These are phyloP conservation scores for Phytophthora melonis DNA, from an alignment of 352 stramenopile species.

Conservation along the genomic window DNA sequence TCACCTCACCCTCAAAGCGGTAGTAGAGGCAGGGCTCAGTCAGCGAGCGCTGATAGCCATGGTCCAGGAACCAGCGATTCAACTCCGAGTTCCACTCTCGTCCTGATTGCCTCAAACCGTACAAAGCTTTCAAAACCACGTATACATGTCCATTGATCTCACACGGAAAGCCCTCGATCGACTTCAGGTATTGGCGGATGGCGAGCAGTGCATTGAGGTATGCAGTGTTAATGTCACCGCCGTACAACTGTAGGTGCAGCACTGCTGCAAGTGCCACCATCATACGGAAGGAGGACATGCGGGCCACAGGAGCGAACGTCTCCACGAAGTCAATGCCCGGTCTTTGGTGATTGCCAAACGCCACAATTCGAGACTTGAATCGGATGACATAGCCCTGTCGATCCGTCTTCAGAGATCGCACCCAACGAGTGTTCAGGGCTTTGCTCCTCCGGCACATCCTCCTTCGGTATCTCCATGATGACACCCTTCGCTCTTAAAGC, in stretches of 20 bases:
- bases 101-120: not conserved
- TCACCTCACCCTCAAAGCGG: too few relatives aligned
- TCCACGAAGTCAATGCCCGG: too few relatives aligned
- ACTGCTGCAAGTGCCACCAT: not conserved
- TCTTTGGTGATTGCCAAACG: too few relatives aligned
- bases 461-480: not conserved
- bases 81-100: not conserved
- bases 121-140: not conserved
- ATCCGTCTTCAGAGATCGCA: not conserved
- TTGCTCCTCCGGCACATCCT: not conserved
- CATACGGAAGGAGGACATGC: not conserved
- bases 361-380: not conserved
- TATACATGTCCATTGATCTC: not conserved
- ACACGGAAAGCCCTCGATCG: not conserved
- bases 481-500: not conserved
- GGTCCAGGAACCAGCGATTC: not conserved
- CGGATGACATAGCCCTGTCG: not conserved
- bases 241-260: not conserved
- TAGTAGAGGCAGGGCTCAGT: too few relatives aligned
- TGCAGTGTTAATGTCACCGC: not conserved
- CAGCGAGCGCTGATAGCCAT: not conserved
- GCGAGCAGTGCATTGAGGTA: not conserved
- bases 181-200: not conserved
- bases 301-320: too few relatives aligned
- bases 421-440: not conserved